Conservation (phyloP, 2,329 filamentous ascomycete species). For the Cladosporium sp. region DNA sequence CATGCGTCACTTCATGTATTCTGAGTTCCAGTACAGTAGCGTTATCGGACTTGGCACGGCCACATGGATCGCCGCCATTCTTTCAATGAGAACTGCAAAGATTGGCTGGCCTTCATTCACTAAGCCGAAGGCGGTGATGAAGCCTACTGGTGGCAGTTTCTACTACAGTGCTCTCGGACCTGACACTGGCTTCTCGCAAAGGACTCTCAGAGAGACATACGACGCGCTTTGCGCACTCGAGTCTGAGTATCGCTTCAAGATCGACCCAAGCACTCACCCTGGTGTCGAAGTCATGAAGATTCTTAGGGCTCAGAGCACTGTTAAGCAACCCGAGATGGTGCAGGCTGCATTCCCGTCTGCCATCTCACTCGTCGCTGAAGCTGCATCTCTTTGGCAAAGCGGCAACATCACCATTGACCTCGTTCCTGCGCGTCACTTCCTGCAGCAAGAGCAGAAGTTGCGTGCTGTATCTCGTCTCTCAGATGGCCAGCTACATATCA, state of each 20-base stretch:
- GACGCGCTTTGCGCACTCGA: slow-evolving; percentile 41
- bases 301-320: slow-evolving; percentile 41
- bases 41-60: slow-evolving; percentile 51
- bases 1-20: slow-evolving; percentile 40
- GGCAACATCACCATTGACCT: slow-evolving; percentile 26
- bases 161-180: slow-evolving; percentile 19
- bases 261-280: slow-evolving; percentile 44
- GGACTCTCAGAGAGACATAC: slow-evolving; percentile 26
- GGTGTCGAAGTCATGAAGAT: slow-evolving; percentile 47
- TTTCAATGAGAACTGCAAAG: slow-evolving; percentile 51
- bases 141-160: slow-evolving; percentile 11
- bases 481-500: slow-evolving; percentile 22
- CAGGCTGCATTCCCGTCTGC: slow-evolving; percentile 49
- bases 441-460: slow-evolving; percentile 21
- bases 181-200: slow-evolving; percentile 32
- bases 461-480: slow-evolving; percentile 18
- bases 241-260: slow-evolving; percentile 43
- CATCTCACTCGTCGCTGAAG: slow-evolving; percentile 37
- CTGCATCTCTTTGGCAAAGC: slow-evolving; percentile 35
- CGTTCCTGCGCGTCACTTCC: slow-evolving; percentile 21
- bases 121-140: slow-evolving; percentile 25
- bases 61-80: slow-evolving; percentile 55
- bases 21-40: slow-evolving; percentile 46
- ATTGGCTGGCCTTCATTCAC: slow-evolving; percentile 44
- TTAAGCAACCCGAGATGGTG: slow-evolving; percentile 35